Base-by-base conservation (phyloP, 371 early-diverging fungal genomes). In the Apophysomyces sp. region DNA sequence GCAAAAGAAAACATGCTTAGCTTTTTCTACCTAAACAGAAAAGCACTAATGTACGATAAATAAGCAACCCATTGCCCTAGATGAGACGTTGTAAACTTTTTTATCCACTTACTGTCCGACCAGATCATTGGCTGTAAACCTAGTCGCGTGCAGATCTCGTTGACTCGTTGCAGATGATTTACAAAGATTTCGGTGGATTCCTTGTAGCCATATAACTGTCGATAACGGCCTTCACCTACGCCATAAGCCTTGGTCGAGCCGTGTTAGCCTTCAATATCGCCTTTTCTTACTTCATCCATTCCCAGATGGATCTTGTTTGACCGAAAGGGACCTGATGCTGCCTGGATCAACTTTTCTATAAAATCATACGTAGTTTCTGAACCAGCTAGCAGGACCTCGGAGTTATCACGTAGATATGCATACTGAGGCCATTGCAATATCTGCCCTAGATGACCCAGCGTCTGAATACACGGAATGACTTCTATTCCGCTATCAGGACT, bases 401-500 rank as follows among this genome's bases (percentile, higher is more conserved):
- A 76, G 1, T 93, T 94, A 66, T 94, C 95, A 57, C 92, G 83
- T 9, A 93, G 71, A 53, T 86, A 64, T 8, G 88, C 82, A 69
- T 86, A 94, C 32, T 83, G 81, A 4, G 94, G 94, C 94, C 94
- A 94, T 73, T 94, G 94, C 31, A 95, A 73, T 4, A 94, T 84
- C 65, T 95, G 94, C 0, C 94, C 95, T 62, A 95, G 64, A 68
- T 95, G 95, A 1, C 95, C 95, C 55, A 95, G 72, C 8, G 93
- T 94, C 72, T 95, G 95, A 44, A 95, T 95, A 69, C 94, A 94
- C 4, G 95, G 89, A 18, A 95, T 87, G 2, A 94, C 89, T 66
- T 94, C 94, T 41, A 94, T 90, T n/a, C 92, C 94, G 24, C 85
- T 82, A 66, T n/a, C n/a, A n/a, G n/a, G n/a, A n/a, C n/a, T n/a